Percentiles rank a stretch among this genome's conserved stretches.
Conservation (phyloP, 2,329 filamentous ascomycete species). For the Aspergillus tamarii region DNA sequence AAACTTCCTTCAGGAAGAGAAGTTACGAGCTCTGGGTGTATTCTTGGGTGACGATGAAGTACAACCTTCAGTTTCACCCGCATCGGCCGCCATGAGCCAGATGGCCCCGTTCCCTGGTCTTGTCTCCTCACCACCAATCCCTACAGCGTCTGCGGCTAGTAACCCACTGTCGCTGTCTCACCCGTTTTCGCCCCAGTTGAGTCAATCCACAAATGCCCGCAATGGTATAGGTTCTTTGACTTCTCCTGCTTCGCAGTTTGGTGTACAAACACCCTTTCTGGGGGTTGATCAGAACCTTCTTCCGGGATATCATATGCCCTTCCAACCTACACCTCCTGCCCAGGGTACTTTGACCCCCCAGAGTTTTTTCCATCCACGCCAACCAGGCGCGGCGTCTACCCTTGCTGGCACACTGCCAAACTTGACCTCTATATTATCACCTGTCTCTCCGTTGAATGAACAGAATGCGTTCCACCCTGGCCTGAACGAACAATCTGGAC, state of each 20-base stretch:
- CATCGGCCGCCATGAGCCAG: constrained; percentile 65
- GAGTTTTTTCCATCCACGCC: constrained; percentile 46
- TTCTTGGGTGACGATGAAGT: constrained; percentile 76
- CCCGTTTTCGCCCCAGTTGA: constrained; percentile 65
- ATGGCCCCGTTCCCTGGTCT: constrained; percentile 74
- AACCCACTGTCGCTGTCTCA: constrained; percentile 64
- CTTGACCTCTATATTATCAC: constrained; percentile 59
- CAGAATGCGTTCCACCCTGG: constrained; percentile 43
- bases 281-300: constrained; percentile 60
- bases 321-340: constrained; percentile 63
- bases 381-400: constrained; percentile 61
- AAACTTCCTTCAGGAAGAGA: constrained; percentile 82
- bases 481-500: constrained; percentile 24
- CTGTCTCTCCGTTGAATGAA: constrained; percentile 65
- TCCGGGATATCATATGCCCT: constrained; percentile 70
- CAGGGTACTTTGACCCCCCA: constrained; percentile 45
- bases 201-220: constrained; percentile 64
- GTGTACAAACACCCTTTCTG: constrained; percentile 61
- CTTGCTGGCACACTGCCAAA: constrained; percentile 48
- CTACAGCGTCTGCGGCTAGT: constrained; percentile 76
- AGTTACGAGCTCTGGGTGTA: constrained; percentile 87
- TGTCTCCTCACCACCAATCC: constrained; percentile 81
- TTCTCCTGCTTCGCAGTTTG: constrained; percentile 71
- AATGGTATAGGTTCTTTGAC: constrained; percentile 66
- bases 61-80: constrained; percentile 68